Percentiles rank a stretch among this genome's conserved stretches.
These are phyloP conservation scores for Rutstroemia sydowiana DNA, from an alignment of 2,329 filamentous ascomycete species.

Conservation along the genomic window DNA sequence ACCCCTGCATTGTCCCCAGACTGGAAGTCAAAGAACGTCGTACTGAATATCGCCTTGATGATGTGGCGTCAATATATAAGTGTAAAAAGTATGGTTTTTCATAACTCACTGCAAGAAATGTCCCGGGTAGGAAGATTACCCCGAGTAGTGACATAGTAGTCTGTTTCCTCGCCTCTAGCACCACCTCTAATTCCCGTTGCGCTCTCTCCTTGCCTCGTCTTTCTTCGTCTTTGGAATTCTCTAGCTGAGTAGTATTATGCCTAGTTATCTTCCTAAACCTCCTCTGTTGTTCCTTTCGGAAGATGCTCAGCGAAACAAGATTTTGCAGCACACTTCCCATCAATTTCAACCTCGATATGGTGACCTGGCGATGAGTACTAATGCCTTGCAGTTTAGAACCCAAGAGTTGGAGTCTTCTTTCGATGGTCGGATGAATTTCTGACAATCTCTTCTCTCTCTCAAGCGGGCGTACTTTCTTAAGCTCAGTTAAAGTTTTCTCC, in stretches of 20 bases:
- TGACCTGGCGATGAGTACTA: constrained; percentile 4
- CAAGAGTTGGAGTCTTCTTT: not conserved
- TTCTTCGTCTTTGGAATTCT: not conserved
- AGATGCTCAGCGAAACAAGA: constrained; percentile 6
- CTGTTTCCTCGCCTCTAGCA: constrained; percentile 8
- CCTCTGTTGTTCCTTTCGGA: constrained; percentile 5
- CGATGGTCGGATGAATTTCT: not conserved
- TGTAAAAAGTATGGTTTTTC: not conserved
- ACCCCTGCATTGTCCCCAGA: not conserved
- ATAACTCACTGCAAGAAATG: constrained; percentile 2
- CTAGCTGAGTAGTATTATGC: not conserved
- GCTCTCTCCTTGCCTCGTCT: constrained; percentile 2
- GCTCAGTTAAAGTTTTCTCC: constrained; percentile 31
- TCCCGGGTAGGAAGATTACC: constrained; percentile 6
- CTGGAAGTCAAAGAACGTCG: not conserved
- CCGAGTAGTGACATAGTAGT: constrained; percentile 8
- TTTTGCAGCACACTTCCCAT: constrained; percentile 2
- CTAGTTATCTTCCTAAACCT: constrained; percentile 1
- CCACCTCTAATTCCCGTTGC: constrained; percentile 3
- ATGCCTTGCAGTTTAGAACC: constrained; percentile 1
- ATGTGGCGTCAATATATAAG: not conserved
- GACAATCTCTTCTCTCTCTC: not conserved
- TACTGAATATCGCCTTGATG: constrained; percentile 1
- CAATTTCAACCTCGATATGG: constrained; percentile 6
- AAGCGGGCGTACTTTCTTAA: not conserved